Percentiles rank a stretch among this genome's conserved stretches.
phyloP scores from a whole-genome alignment of 352 stramenopile genomes.

The Pythium chondricola region DNA sequence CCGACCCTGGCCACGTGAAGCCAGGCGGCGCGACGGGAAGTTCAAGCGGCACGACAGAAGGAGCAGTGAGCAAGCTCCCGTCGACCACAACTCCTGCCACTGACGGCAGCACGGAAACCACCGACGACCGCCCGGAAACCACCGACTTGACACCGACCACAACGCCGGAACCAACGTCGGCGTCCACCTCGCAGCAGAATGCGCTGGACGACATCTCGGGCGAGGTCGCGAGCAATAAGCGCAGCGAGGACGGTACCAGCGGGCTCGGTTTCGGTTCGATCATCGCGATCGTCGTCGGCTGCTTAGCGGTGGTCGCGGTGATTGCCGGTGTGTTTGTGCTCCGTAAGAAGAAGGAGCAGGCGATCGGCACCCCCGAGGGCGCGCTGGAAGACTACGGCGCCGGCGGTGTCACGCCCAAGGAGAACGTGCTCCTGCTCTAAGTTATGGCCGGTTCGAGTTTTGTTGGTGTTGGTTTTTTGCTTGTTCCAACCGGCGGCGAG shows the following conservation, averaged over 20 bases:
- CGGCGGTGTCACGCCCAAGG: constrained; percentile 71
- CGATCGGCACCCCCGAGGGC: constrained; percentile 36
- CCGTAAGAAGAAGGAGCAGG: constrained; percentile 51
- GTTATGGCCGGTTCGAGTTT: constrained; percentile 46
- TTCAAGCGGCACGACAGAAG: background rate
- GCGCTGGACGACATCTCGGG: constrained; percentile 29
- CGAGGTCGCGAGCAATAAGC: constrained; percentile 13
- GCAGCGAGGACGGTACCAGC: background rate
- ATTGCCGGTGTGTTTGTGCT: constrained; percentile 60
- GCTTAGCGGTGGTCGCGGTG: constrained; percentile 63
- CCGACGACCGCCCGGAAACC: background rate
- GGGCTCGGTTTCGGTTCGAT: constrained; percentile 33
- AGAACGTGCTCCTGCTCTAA: constrained; percentile 81
- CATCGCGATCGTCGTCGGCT: constrained; percentile 60
- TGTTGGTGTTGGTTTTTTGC: no score
- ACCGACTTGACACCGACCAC: background rate
- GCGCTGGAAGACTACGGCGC: constrained; percentile 43
- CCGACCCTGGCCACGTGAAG: constrained; percentile 12
- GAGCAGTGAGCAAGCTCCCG: no score
- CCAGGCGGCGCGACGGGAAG: constrained; percentile 3
- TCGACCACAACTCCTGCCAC: background rate
- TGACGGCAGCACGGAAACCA: background rate
- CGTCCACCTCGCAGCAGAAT: constrained; percentile 22
- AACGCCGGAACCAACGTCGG: constrained; percentile 1
- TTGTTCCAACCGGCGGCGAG: no score